Evolutionary conservation across 2,329 filamentous ascomycete genomes (phyloP).

Genomic region (Paecilomyces variotii): DNA sequence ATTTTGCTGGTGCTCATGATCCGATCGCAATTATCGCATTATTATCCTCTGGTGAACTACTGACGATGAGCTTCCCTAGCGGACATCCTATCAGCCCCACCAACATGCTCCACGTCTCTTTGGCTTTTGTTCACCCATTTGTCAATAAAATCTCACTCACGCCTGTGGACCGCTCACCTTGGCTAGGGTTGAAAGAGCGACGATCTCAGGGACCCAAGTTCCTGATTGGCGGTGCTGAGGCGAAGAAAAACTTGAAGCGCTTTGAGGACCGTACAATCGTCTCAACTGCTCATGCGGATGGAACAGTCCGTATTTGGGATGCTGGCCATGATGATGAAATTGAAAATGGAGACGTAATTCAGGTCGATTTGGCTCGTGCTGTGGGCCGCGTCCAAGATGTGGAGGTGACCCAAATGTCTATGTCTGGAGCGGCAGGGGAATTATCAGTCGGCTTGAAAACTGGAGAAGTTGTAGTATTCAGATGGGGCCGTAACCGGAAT

Average conservation of each 20-base stretch:
- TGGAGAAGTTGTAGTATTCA: conserved; percentile 81
- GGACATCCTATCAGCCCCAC: conserved; percentile 87
- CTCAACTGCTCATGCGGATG: conserved; percentile 81
- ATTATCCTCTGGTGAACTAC: conserved; percentile 76
- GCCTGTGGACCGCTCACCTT: conserved; percentile 66
- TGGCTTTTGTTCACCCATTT: conserved; percentile 87
- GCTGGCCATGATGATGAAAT: conserved; percentile 86
- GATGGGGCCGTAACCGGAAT: conserved; percentile 75
- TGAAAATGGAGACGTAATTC: conserved; percentile 72
- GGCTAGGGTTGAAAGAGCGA: conserved; percentile 85
- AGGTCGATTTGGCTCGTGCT: conserved; percentile 78
- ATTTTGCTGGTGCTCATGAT: conserved; percentile 82
- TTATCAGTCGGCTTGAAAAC: conserved; percentile 70
- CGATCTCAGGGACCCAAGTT: conserved; percentile 70
- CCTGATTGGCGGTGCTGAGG: conserved; percentile 70
- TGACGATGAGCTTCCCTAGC: conserved; percentile 86
- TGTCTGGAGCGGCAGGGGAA: conserved; percentile 75
- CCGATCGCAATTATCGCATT: conserved; percentile 76
- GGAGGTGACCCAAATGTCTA: conserved; percentile 68
- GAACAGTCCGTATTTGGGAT: conserved; percentile 89
- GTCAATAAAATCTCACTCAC: conserved; percentile 66
- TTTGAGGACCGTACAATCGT: conserved; percentile 79
- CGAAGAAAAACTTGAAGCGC: conserved; percentile 59
- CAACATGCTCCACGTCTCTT: conserved; percentile 80
- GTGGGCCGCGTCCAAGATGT: conserved; percentile 71